phyloP scores from a whole-genome alignment of 192 early-diverging fungal species.

The Helicostylum pulchrum region DNA sequence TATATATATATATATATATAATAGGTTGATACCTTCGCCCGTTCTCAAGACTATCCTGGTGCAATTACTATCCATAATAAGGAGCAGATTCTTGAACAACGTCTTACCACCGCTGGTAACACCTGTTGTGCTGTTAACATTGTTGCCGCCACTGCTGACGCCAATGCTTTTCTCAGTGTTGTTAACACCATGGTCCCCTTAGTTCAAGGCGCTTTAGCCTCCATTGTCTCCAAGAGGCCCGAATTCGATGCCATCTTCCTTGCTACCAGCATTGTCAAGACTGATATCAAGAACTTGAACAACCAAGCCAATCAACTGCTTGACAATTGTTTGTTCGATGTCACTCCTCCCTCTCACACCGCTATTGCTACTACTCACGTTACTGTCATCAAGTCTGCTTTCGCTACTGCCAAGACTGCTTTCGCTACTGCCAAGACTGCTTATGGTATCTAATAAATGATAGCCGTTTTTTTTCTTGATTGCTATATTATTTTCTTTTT shows the following conservation, averaged over 20 bases:
- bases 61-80: slow-evolving; percentile 1
- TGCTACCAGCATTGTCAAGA: background rate
- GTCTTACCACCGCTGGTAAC: slow-evolving; percentile 3
- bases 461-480: no score
- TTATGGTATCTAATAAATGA: no score
- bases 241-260: slow-evolving; percentile 1
- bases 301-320: background rate
- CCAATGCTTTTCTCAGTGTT: slow-evolving; percentile 11
- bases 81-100: background rate
- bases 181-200: background rate
- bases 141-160: background rate
- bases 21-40: slow-evolving; percentile 6
- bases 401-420: slow-evolving; percentile 10
- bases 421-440: no score
- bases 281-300: background rate
- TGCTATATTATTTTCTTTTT: background rate
- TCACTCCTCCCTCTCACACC: slow-evolving; percentile 4
- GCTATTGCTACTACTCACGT: slow-evolving; percentile 6
- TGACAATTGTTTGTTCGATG: slow-evolving; percentile 2
- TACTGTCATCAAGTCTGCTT: slow-evolving; percentile 9
- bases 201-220: background rate
- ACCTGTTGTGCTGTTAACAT: background rate
- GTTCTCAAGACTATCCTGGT: background rate
- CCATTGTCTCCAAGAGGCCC: slow-evolving; percentile 14
- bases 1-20: no score